Evolutionary conservation across 1,284 basidiomycete genomes (phyloP).

Genomic region (Tylopilus orsonianus): DNA sequence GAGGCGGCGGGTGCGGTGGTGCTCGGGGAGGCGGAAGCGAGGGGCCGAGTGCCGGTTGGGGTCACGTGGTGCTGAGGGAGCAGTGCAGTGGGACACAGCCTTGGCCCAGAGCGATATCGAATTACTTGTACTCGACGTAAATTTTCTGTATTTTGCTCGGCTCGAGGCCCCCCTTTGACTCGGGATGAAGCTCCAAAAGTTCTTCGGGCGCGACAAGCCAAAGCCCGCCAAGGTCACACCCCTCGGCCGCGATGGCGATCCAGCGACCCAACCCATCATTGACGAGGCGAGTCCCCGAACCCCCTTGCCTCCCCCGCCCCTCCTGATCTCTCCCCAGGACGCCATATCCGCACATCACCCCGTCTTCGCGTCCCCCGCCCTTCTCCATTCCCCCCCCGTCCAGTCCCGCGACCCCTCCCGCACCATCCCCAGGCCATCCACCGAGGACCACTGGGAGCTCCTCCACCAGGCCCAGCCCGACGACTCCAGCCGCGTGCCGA

Average conservation of each 20-base stretch:
- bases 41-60: constrained; percentile 42
- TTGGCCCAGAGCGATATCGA: constrained; percentile 22
- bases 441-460: constrained; percentile 54
- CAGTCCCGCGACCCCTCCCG: constrained; percentile 28
- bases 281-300: constrained; percentile 27
- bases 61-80: constrained; percentile 16
- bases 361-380: constrained; percentile 5
- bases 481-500: constrained; percentile 22
- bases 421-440: constrained; percentile 28
- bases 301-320: background rate
- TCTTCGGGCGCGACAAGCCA: constrained; percentile 49
- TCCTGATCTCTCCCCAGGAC: constrained; percentile 12
- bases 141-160: constrained; percentile 3
- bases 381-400: constrained; percentile 5
- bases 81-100: constrained; percentile 34
- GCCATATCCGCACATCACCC: constrained; percentile 27
- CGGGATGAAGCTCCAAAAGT: constrained; percentile 45
- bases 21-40: constrained; percentile 40
- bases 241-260: constrained; percentile 35
- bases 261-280: constrained; percentile 24
- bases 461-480: constrained; percentile 18
- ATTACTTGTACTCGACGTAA: background rate
- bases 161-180: background rate
- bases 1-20: constrained; percentile 44
- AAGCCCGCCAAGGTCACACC: constrained; percentile 38